These are phyloP conservation scores for Fusarium sp. DNA, from an alignment of 2,329 filamentous ascomycete species.

Conservation along the genomic window DNA sequence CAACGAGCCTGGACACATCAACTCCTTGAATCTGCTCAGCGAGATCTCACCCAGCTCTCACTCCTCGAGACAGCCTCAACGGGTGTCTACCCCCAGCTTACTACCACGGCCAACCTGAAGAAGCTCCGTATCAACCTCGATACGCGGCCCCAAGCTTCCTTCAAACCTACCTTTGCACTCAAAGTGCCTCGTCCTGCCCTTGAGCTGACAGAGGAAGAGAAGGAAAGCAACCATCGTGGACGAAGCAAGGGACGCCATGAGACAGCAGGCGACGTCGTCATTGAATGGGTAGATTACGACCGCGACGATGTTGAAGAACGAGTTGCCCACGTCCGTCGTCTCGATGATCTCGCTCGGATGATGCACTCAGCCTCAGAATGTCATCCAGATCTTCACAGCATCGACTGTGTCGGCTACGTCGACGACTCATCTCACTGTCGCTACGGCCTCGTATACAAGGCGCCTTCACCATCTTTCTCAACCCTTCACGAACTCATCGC, in stretches of 20 bases:
- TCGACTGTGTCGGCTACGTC: conserved; percentile 61
- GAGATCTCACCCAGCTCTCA: conserved; percentile 55
- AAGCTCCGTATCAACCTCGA: conserved; percentile 61
- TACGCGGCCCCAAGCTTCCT: conserved; percentile 52
- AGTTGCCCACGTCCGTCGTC: conserved; percentile 56
- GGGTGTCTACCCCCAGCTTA: conserved; percentile 57
- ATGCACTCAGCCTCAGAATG: conserved; percentile 58
- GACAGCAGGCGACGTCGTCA: conserved; percentile 50
- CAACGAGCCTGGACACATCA: conserved; percentile 61
- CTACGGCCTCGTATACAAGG: conserved; percentile 59
- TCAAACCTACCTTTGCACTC: conserved; percentile 57
- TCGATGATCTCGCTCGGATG: conserved; percentile 61
- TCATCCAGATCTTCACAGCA: conserved; percentile 60
- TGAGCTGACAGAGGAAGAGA: conserved; percentile 23
- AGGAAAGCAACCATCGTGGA: conserved; percentile 12
- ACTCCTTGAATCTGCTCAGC: conserved; percentile 57
- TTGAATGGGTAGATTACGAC: conserved; percentile 61
- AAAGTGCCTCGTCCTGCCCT: conserved; percentile 52
- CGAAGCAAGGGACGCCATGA: conserved; percentile 51
- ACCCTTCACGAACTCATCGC: conserved; percentile 55
- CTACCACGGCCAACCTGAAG: conserved; percentile 57
- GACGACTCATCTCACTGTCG: conserved; percentile 53
- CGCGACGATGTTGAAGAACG: conserved; percentile 55
- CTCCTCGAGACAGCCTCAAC: conserved; percentile 56
- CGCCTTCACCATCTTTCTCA: conserved; percentile 51